Base-by-base conservation (phyloP, 2,329 filamentous ascomycete species). In the Hyphodiscus sp. region DNA sequence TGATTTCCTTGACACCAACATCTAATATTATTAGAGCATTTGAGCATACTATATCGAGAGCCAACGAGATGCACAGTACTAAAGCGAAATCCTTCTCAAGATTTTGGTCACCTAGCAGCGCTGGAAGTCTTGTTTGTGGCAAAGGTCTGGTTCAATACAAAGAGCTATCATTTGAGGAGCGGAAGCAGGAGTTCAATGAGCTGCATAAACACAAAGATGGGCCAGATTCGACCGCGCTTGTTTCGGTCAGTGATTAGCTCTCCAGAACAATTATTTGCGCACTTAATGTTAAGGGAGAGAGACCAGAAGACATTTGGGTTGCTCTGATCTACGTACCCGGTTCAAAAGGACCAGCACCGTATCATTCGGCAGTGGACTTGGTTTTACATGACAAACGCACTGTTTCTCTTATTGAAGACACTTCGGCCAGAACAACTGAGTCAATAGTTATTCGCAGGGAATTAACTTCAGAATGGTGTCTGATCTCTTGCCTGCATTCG, bases 221-320 rank as follows among this genome's bases (percentile, higher is more conserved):
- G 18, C 8, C 6, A 49, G 18, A 38, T 6, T 19, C 33, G 33
- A 49, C 29, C 15, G 44, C 44, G 6, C 18, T 46, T 20, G 44
- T 46, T 46, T 46, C 44, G 44, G 44, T 46, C 44, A 26, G 44
- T 16, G 44, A 46, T 46, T 20, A 46, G 44, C 44, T 46, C 44
- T 46, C 44, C 18, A 26, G 44, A 46, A 46, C 44, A 46, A 20
- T 46, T 20, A 46, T 11, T 46, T 5, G 20, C n/a, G 20, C 44
- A 46, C 23, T 46, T 46, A 26, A 46, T 20, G 18, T 16, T 46
- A 7, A 26, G 20, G 20, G 10, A 8, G 44, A 26, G n/a, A 20
- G 20, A 20, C 13, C 18, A 46, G 44, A 46, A 46, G 44, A 46
- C 44, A 16, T 26, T 46, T 33, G 44, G 44, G 23, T 46, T 20